Percentiles rank a stretch among this genome's conserved stretches.
Evolutionary conservation across 352 stramenopile species (phyloP).

Genomic region (Globisporangium orthogonon): DNA sequence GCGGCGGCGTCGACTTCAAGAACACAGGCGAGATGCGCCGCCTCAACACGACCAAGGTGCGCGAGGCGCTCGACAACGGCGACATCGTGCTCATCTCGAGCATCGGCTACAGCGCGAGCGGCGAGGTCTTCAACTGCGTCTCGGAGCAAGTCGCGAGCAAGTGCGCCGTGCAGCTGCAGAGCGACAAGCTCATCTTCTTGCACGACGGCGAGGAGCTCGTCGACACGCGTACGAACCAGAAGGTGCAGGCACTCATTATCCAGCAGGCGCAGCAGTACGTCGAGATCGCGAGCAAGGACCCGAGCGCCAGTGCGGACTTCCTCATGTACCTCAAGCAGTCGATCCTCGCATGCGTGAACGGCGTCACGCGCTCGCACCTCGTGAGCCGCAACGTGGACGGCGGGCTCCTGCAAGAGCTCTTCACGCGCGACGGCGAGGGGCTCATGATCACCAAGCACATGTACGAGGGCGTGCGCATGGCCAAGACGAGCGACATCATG

Average conservation of each 20-base stretch:
- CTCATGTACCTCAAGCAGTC: slow-evolving; percentile 82
- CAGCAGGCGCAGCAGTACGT: slow-evolving; percentile 81
- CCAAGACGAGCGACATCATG: slow-evolving; percentile 89
- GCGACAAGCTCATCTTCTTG: slow-evolving; percentile 88
- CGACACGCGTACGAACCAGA: slow-evolving; percentile 74
- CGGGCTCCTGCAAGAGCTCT: slow-evolving; percentile 95
- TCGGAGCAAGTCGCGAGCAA: slow-evolving; percentile 88
- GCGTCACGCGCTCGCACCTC: slow-evolving; percentile 80
- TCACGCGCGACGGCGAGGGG: slow-evolving; percentile 94
- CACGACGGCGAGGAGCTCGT: slow-evolving; percentile 86
- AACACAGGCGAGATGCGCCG: slow-evolving; percentile 92
- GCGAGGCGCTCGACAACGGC: slow-evolving; percentile 86
- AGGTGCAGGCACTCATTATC: slow-evolving; percentile 73
- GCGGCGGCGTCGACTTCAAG: slow-evolving; percentile 84
- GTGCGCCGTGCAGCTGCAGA: slow-evolving; percentile 73
- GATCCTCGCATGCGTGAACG: slow-evolving; percentile 77
- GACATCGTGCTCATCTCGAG: slow-evolving; percentile 97
- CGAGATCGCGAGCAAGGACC: slow-evolving; percentile 46
- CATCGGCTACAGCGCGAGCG: slow-evolving; percentile 93
- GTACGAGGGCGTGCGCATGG: slow-evolving; percentile 94
- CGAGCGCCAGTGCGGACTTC: slow-evolving; percentile 60
- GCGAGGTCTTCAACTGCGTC: slow-evolving; percentile 90
- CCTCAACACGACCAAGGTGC: slow-evolving; percentile 91
- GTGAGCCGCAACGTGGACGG: slow-evolving; percentile 84
- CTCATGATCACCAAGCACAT: slow-evolving; percentile 97